Evolutionary conservation across 108 stramenopile genomes (phyloP), one percentile per base, ranked within the genome.

Genomic region (Skeletonema costatum): DNA sequence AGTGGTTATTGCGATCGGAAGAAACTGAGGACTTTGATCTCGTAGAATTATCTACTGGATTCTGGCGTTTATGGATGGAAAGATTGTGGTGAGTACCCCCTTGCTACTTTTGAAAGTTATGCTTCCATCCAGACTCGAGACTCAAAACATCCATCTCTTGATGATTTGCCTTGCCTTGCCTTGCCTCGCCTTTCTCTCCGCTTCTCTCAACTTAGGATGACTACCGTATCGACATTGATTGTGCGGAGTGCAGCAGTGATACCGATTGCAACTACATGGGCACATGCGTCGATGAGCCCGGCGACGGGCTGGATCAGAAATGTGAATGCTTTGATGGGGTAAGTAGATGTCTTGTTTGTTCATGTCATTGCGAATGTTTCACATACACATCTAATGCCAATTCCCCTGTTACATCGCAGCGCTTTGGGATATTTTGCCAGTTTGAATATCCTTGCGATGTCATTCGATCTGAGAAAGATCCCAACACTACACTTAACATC

Each of bases 41-140:
- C 32, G 68, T 76, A 56, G 66, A 76, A 68, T 11, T 82, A 21
- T 35, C 74, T 16, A 32, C 35, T n/a, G 70, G 74, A 9, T 21
- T 64, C 7, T 82, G 81, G 81, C 56, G 60, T 64, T 36, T 82
- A 7, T 82, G 81, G 72, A 32, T 1, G 75, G 75, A 5, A 39
- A 41, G 17, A 42, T 82, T 9, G 56, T 66, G 29, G 62, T 63
- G 16, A 32, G 62, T 63, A 32, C 1, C 13, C 39, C 10, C 10
- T 12, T 41, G 39, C 39, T 12, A 32, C 4, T 35, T 63, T 60
- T 31, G 33, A 32, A 33, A 29, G 35, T n/a, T 62, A 51, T 32
- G 6, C 62, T 11, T 33, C 64, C 17, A 12, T 12, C 32, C 6
- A 64, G 63, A 17, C 32, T 41, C 39, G 12, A 35, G 12, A 35